Base-by-base conservation (phyloP, 805 yeast genomes). In the Saccharomycopsis microspora region DNA sequence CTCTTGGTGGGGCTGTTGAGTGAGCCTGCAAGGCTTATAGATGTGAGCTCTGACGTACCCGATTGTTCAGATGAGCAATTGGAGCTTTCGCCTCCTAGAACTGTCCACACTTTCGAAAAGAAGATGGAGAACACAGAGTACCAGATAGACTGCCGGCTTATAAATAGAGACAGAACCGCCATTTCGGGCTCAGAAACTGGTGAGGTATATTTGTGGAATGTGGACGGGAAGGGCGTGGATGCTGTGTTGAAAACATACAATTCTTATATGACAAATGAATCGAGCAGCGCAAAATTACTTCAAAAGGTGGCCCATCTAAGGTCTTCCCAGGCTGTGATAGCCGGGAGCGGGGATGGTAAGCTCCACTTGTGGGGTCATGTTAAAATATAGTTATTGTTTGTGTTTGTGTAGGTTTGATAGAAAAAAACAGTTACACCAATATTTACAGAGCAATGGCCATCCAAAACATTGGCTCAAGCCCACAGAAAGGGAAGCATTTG, bases 111-210 rank as follows among this genome's bases (percentile, higher is more conserved):
- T 32, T 44, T 31, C 11, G 19, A 4, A 43, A 44, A 27, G 36
- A 40, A 32, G 33, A 37, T n/a, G 27, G n/a, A n/a, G n/a, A 48
- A 50, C 36, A 46, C 42, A 36, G 35, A 38, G 9, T 50, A 39
- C 32, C 39, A 43, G 31, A 32, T 50, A 4, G 42, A 40, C 7
- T 11, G 48, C 10, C 43, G 38, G n/a, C 6, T 50, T 8, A 4
- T 47, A 7, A 11, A 39, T 11, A 10, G 29, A 19, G 50, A 49
- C 32, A 3, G n/a, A n/a, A n/a, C 32, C 28, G 27, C 41, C 3
- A 43, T 50, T 4, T 46, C 53, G 6, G 53, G 53, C 8, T 50
- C 53, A 7, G 51, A 43, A 27, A 50, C 51, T 31, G 53, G 53
- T 3, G 53, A 50, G 34, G 53, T 50, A 5, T 50, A 47, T 36